A percentile compares a stretch with the other conserved stretches of the same genome.
Evolutionary conservation across 2,329 filamentous ascomycete species (phyloP).

Genomic region (Gnomoniopsis sp.): DNA sequence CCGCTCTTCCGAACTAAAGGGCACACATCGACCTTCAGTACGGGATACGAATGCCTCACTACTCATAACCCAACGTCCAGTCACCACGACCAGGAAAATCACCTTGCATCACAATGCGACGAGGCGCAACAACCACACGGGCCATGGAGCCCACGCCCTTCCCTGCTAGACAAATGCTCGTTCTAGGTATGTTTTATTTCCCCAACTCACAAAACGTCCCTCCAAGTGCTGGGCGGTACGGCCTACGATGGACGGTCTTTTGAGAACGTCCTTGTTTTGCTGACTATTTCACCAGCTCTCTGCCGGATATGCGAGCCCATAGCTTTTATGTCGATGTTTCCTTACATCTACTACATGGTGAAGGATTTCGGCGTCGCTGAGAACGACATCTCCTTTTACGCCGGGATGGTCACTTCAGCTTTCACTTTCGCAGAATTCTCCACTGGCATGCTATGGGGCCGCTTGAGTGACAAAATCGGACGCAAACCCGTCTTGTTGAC

Average conservation of each 20-base stretch:
- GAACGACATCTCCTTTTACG: constrained; percentile 85
- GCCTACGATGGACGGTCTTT: background rate
- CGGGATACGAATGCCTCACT: constrained; percentile 11
- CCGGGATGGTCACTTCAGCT: constrained; percentile 91
- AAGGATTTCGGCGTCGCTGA: constrained; percentile 83
- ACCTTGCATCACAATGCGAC: constrained; percentile 13
- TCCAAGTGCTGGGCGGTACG: background rate
- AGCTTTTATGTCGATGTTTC: constrained; percentile 99
- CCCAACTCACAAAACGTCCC: background rate
- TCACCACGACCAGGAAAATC: constrained; percentile 1
- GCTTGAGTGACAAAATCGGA: constrained; percentile 85
- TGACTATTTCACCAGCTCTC: constrained; percentile 57
- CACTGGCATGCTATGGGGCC: constrained; percentile 89
- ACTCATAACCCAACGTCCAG: constrained; percentile 4
- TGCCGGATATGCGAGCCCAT: constrained; percentile 98
- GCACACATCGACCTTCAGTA: background rate
- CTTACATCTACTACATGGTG: constrained; percentile 98
- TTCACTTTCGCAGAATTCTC: constrained; percentile 96
- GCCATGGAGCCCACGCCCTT: constrained; percentile 28
- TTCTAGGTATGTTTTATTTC: constrained; percentile 41
- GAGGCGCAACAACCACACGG: constrained; percentile 6
- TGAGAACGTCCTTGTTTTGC: background rate
- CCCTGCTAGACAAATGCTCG: constrained; percentile 46
- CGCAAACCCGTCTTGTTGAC: constrained; percentile 88
- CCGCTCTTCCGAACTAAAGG: background rate